Conservation (phyloP, 805 yeast species). For the Candida qinlingensis region DNA sequence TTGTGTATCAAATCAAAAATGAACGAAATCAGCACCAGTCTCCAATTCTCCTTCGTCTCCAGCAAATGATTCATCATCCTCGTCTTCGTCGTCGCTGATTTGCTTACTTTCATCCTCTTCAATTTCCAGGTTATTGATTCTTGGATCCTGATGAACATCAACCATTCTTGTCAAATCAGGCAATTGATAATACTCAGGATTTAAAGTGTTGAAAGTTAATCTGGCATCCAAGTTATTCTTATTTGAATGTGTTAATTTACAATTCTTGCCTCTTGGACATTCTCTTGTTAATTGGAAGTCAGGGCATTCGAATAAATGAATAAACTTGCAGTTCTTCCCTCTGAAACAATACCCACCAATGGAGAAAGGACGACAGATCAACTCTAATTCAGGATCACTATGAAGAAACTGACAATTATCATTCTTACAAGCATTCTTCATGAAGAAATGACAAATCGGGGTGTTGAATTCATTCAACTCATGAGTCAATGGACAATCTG, state of each 20-base stretch:
- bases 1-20: conserved; percentile 9
- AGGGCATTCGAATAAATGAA: conserved; percentile 64
- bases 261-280: conserved; percentile 49
- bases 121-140: conserved; percentile 19
- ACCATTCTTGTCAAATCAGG: conserved; percentile 18
- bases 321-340: conserved; percentile 51
- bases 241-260: conserved; percentile 47
- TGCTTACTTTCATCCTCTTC: conserved; percentile 10
- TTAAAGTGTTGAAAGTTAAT: conserved; percentile 19
- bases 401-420: conserved; percentile 47
- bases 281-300: conserved; percentile 57
- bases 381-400: conserved; percentile 35
- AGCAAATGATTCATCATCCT: conserved; percentile 17
- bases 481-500: conserved; percentile 54
- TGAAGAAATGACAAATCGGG: conserved; percentile 50
- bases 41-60: conserved; percentile 11
- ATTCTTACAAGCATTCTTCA: conserved; percentile 43
- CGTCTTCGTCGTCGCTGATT: conserved; percentile 21
- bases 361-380: conserved; percentile 64
- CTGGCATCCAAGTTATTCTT: conserved; percentile 23
- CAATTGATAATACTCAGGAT: conserved; percentile 16
- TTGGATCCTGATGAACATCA: conserved; percentile 18
- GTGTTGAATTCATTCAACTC: conserved; percentile 53
- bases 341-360: conserved; percentile 62
- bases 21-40: conserved; percentile 24